These are phyloP conservation scores for Limonium bicolor DNA, from an alignment of 148 eudicot species.

Conservation along the genomic window DNA sequence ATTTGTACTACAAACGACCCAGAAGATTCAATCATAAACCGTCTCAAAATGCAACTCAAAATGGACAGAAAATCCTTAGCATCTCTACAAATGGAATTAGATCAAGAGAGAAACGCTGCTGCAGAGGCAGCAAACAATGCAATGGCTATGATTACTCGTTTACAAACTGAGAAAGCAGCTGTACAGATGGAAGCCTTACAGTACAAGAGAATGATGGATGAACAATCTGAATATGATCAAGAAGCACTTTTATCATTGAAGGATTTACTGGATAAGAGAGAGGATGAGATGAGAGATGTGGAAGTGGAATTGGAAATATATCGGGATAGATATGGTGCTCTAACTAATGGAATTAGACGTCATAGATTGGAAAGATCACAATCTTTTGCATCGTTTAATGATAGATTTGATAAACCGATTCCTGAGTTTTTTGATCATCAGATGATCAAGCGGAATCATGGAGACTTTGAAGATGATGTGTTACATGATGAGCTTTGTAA, in stretches of 20 bases:
- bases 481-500: too few relatives aligned
- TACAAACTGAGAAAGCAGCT: conserved; percentile 87
- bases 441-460: too few relatives aligned
- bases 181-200: conserved; percentile 90
- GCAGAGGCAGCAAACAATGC: conserved; percentile 96
- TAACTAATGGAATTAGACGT: conserved; percentile 21
- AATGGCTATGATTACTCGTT: conserved; percentile 87
- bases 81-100: conserved; percentile 64
- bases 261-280: conserved; percentile 40
- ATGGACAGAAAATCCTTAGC: conserved; percentile 47
- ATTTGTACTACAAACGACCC: conserved; percentile 18
- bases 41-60: conserved; percentile 48
- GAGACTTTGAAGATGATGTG: too few relatives aligned
- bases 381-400: conserved; percentile 31
- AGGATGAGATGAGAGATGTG: conserved; percentile 45
- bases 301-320: conserved; percentile 54
- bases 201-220: conserved; percentile 97
- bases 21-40: conserved; percentile 32
- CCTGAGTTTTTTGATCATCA: too few relatives aligned
- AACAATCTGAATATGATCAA: conserved; percentile 75
- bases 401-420: too few relatives aligned
- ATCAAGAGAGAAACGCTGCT: conserved; percentile 83
- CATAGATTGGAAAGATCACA: conserved; percentile 46
- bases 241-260: conserved; percentile 40
- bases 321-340: conserved; percentile 45